Evolutionary conservation across 148 eudicot genomes (phyloP), one percentile per base, ranked within the genome.

Genomic region (Rhododendron kiyosumense): DNA sequence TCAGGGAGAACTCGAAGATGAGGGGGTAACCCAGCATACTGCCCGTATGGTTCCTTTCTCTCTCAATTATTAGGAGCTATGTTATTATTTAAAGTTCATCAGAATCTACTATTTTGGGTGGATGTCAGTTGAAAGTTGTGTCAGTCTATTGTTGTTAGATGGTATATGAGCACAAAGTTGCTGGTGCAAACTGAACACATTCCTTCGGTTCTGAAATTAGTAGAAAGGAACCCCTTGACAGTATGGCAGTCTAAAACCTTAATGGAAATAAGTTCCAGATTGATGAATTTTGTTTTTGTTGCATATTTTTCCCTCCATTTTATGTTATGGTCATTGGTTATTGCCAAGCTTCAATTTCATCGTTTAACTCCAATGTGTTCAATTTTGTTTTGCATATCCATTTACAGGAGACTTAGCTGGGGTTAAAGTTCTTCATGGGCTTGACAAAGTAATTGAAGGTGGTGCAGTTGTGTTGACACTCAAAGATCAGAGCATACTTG

Each of bases 391-490:
- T 78, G 81, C 83, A 65, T 48, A 38, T 87, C 63, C 43, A 22
- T 81, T 30, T 38, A 20, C 91, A 90, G 99, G 90, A 79, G 91
- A 91, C 54, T 88, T 97, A 90, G 94, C 93, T 7, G 99, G 99
- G 22, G 94, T 93, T 54, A 97, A 95, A 94, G 92, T 97, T 87
- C 99, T 97, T 84, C 98, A 97, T 88, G 99, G 99, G 75, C 88
- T 97, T 88, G 98, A 97, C 89, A 97, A 97, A 92, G 98, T 97
- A 75, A 85, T 94, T 82, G 98, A 93, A 93, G 99, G 99, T 82
- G 99, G 99, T 69, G 94, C 99, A 54, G 98, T 97, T 89, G 96
- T 97, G 80, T 94, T 95, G 90, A 97, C 99, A 2, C 96, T 97
- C 67, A 97, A 95, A 91, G 99, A 97, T 92, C 98, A 95, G 91